These are phyloP conservation scores for Elsinoe necatrix DNA, from an alignment of 2,329 filamentous ascomycete species.

Conservation along the genomic window DNA sequence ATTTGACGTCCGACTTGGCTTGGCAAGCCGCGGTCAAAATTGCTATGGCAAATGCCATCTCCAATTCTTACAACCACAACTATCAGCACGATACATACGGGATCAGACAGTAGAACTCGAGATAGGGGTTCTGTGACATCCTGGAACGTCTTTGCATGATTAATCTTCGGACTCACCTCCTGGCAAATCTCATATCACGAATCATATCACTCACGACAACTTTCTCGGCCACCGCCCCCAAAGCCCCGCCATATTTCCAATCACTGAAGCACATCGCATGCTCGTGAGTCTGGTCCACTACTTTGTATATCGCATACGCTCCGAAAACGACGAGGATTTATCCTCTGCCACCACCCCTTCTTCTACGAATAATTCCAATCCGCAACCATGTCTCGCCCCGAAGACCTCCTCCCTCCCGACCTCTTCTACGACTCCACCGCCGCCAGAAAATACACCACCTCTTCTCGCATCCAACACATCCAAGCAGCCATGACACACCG, in stretches of 20 bases:
- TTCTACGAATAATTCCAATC: conserved; percentile 12
- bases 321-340: neutral
- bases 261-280: neutral
- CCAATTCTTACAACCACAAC: conserved; percentile 13
- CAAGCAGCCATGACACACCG: conserved; percentile 91
- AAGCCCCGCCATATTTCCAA: neutral
- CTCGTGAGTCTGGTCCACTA: neutral
- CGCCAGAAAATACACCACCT: conserved; percentile 95
- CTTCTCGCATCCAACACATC: conserved; percentile 88
- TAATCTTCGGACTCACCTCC: neutral
- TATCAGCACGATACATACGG: neutral
- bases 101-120: neutral
- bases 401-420: conserved; percentile 90
- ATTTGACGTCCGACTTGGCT: conserved; percentile 4
- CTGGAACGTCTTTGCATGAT: no score
- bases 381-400: conserved; percentile 82
- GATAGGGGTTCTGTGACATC: no score
- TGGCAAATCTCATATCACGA: no score
- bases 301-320: neutral
- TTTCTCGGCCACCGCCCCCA: neutral
- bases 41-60: neutral
- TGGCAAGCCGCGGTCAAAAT: conserved; percentile 3
- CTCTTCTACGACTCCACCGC: conserved; percentile 95
- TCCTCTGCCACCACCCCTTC: neutral
- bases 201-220: neutral